phyloP scores from a whole-genome alignment of 306 rosid species.

The Benincasa hispida region DNA sequence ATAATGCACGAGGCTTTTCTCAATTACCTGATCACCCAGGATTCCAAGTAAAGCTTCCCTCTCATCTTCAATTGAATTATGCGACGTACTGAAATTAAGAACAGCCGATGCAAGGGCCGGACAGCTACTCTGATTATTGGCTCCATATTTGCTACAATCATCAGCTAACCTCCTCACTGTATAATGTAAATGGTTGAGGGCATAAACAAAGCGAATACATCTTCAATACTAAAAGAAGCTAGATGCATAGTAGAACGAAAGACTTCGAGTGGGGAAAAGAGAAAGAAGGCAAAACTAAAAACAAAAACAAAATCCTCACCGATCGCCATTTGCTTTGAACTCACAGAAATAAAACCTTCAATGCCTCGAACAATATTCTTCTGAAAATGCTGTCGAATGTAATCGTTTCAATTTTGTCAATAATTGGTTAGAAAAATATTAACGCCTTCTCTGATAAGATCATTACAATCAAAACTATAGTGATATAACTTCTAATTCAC shows the following conservation, averaged over 20 bases:
- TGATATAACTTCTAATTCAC: background rate
- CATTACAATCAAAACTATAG: background rate
- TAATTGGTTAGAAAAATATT: background rate
- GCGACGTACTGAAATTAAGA: conserved; percentile 45
- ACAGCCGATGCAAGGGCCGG: conserved; percentile 49
- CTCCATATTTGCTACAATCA: conserved; percentile 67
- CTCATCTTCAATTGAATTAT: conserved; percentile 48
- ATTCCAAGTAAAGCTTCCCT: conserved; percentile 48
- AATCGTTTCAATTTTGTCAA: conserved; percentile 3
- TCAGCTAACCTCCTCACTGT: conserved; percentile 64
- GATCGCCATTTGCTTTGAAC: conserved; percentile 79
- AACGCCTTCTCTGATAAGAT: background rate
- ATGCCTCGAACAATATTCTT: conserved; percentile 71
- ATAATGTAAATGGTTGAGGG: conserved; percentile 15
- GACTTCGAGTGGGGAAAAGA: background rate
- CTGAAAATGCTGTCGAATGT: conserved; percentile 59
- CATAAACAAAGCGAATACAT: conserved; percentile 11
- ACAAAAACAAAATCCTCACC: conserved; percentile 35
- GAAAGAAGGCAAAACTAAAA: background rate
- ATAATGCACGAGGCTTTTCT: background rate
- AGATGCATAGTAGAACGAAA: background rate
- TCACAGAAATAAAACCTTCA: conserved; percentile 49
- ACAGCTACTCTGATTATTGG: conserved; percentile 32
- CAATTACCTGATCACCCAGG: conserved; percentile 56
- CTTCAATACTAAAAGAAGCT: background rate